A percentile compares a stretch with the other conserved stretches of the same genome.
Conservation (phyloP, 192 early-diverging fungal genomes). For the Umbelopsis sp. region DNA sequence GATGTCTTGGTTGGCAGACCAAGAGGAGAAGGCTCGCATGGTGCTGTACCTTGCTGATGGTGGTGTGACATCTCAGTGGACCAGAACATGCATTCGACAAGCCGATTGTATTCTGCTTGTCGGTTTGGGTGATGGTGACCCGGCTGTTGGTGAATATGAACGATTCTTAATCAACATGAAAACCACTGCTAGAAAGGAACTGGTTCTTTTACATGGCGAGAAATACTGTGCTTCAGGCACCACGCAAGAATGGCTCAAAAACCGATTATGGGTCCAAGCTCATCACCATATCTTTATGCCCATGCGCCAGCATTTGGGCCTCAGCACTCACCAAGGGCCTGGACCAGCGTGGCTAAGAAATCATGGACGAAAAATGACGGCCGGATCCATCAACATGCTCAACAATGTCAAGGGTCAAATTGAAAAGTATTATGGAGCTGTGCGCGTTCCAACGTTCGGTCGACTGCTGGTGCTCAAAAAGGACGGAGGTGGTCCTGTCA, state of each 20-base stretch:
- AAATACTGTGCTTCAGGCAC: slow-evolving; percentile 76
- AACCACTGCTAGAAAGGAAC: slow-evolving; percentile 96
- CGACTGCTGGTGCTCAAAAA: slow-evolving; percentile 34
- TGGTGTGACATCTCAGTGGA: slow-evolving; percentile 89
- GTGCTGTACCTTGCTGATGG: slow-evolving; percentile 97
- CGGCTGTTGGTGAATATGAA: slow-evolving; percentile 90
- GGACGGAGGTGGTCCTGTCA: slow-evolving; percentile 17
- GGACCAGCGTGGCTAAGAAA: slow-evolving; percentile 43
- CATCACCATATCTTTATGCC: slow-evolving; percentile 96
- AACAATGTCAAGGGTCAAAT: slow-evolving; percentile 66
- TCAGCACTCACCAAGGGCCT: slow-evolving; percentile 27
- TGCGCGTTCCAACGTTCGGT: slow-evolving; percentile 47
- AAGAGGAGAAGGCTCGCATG: slow-evolving; percentile 85
- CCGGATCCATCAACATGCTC: slow-evolving; percentile 45
- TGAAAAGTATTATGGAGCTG: slow-evolving; percentile 65
- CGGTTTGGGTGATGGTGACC: slow-evolving; percentile 89
- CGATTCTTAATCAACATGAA: slow-evolving; percentile 90
- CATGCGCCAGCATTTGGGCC: slow-evolving; percentile 38
- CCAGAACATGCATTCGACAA: slow-evolving; percentile 92
- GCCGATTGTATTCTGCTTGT: slow-evolving; percentile 96
- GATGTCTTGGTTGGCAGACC: slow-evolving; percentile 90
- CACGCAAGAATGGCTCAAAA: slow-evolving; percentile 92
- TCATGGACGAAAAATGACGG: slow-evolving; percentile 51
- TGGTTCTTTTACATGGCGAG: slow-evolving; percentile 87
- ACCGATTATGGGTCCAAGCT: slow-evolving; percentile 90